Conservation (phyloP, 2,329 filamentous ascomycete genomes). For the Talaromyces piceae region DNA sequence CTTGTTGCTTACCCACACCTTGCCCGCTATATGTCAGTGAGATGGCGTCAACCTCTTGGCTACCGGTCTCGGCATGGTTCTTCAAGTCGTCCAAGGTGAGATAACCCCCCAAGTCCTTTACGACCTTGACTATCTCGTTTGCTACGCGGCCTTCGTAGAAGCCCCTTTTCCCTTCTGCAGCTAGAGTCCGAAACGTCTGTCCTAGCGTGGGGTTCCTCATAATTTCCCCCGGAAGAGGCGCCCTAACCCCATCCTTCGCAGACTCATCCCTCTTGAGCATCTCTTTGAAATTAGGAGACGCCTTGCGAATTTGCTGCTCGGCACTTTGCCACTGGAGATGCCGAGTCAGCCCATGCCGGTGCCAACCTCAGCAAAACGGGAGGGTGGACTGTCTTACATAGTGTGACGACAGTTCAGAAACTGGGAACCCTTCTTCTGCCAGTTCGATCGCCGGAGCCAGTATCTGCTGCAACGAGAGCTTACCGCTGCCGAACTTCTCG, state of each 20-base stretch:
- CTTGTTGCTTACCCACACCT: conserved; percentile 43
- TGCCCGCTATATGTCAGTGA: conserved; percentile 71
- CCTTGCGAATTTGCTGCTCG: conserved; percentile 57
- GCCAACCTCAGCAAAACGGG: neutral
- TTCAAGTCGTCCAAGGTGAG: conserved; percentile 73
- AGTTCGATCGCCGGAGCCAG: conserved; percentile 75
- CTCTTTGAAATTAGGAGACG: conserved; percentile 79
- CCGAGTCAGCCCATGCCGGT: neutral
- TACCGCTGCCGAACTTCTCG: conserved; percentile 82
- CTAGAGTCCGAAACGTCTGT: conserved; percentile 71
- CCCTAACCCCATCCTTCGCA: conserved; percentile 61
- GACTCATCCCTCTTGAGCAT: conserved; percentile 73
- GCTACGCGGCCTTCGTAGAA: conserved; percentile 86
- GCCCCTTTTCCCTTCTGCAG: conserved; percentile 72
- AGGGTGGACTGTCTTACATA: conserved; percentile 48
- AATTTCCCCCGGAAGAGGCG: conserved; percentile 74
- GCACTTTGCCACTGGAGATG: conserved; percentile 60
- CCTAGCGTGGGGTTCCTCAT: conserved; percentile 80
- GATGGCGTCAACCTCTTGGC: conserved; percentile 77
- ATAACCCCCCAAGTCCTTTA: conserved; percentile 67
- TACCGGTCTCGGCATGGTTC: conserved; percentile 64
- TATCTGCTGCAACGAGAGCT: conserved; percentile 67
- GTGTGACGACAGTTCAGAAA: conserved; percentile 67
- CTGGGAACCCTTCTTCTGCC: conserved; percentile 81
- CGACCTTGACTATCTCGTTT: conserved; percentile 69